Conservation (phyloP, 345 rosid genomes). For the Anastatica hierochuntica region DNA sequence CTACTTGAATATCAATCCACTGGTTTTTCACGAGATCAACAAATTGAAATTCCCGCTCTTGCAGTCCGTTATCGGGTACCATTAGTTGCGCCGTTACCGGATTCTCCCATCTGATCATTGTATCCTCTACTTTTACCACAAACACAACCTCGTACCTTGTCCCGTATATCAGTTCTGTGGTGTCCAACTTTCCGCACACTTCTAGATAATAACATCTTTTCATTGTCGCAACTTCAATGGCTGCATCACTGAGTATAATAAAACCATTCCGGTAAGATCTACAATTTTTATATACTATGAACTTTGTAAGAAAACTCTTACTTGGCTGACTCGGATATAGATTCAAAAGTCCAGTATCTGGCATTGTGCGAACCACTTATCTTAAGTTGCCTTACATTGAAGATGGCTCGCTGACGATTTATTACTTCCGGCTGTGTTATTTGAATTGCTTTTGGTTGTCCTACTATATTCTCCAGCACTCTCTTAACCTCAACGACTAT, state of each 20-base stretch:
- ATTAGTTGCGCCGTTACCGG: conserved; percentile 33
- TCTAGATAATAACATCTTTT: conserved; percentile 40
- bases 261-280: too few species aligned
- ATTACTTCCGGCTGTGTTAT: not conserved
- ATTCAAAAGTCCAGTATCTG: not conserved
- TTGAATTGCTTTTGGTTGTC: not conserved
- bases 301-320: not conserved
- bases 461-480: not conserved
- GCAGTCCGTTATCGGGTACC: not conserved
- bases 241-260: not conserved
- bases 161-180: conserved; percentile 29
- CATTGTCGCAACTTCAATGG: conserved; percentile 36
- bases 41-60: conserved; percentile 6
- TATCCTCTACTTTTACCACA: conserved; percentile 33
- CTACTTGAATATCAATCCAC: conserved; percentile 45
- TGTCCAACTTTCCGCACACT: conserved; percentile 23
- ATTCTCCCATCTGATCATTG: conserved; percentile 33
- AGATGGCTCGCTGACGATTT: not conserved
- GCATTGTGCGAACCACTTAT: not conserved
- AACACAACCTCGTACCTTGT: conserved; percentile 33
- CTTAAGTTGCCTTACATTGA: not conserved
- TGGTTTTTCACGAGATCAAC: conserved; percentile 14
- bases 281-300: not conserved
- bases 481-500: not conserved
- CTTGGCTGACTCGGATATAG: not conserved